Base-by-base conservation (phyloP, 352 stramenopile species). In the Globisporangium rhizosaccharum region DNA sequence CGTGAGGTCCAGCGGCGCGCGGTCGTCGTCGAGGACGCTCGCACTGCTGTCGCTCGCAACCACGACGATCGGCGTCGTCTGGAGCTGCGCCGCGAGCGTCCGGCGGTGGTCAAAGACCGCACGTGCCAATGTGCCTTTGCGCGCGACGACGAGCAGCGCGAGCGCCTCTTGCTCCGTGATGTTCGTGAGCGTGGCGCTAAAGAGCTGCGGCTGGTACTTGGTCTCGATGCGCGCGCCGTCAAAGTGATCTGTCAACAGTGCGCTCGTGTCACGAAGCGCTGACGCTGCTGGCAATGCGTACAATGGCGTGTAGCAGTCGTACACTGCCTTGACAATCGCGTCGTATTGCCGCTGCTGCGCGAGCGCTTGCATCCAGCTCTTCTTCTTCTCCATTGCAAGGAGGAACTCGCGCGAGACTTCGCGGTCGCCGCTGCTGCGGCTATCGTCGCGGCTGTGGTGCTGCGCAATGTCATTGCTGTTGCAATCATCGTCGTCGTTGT, bases 371-470 rank as follows among this genome's bases (percentile, higher is more conserved):
- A 89, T 82, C 76, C 76, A 89, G 56, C 65, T 51, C 58, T 72
- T 80, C 62, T 89, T 89, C 57, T 80, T 77, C 53, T 83, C 76
- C 75, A 89, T 75, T 4, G 67, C 79, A n/a, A 61, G 55, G 11
- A 73, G 65, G 25, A 89, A 79, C 41, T 76, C 72, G 57, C 73
- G 55, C 23, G 69, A 76, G 2, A 82, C 56, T 28, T 67, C 76
- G 41, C 2, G 45, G 18, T 9, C 55, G 37, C 41, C 61, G 61
- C 15, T 39, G 33, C 25, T 56, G 30, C 6, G 61, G 7, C 14
- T 11, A 7, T 36, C 44, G 6, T 14, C 26, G 15, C 18, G 51
- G 17, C 18, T 50, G 4, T 14, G 26, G 20, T 56, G 42, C 11
- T 54, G 45, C 5, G 33, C 7, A 1, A 0, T 11, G 33, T 4